A percentile compares a stretch with the other conserved stretches of the same genome.
Conservation (phyloP, 345 rosid species). For the Euphorbia lathyris region DNA sequence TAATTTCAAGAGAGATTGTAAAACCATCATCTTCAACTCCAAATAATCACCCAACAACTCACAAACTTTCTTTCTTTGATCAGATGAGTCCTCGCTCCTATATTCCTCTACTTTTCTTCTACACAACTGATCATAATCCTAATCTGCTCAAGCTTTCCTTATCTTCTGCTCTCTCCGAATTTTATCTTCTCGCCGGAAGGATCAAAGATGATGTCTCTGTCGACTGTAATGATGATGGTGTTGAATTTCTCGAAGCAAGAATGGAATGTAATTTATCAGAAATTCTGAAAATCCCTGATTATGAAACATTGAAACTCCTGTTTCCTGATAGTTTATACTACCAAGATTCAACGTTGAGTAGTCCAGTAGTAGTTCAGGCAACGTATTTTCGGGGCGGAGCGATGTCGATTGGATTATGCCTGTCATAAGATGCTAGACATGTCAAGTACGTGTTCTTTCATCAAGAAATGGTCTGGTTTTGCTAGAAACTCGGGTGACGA, state of each 20-base stretch:
- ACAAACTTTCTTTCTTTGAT: constrained; percentile 32
- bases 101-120: constrained; percentile 2
- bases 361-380: neutral
- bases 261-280: neutral
- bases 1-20: neutral
- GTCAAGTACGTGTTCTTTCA: neutral
- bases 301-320: neutral
- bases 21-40: neutral
- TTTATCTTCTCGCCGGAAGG: constrained; percentile 49
- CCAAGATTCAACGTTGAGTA: neutral
- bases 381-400: neutral
- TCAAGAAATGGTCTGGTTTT: neutral
- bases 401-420: neutral
- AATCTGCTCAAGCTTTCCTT: constrained; percentile 33
- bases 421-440: neutral
- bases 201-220: constrained; percentile 27
- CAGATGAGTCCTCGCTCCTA: constrained; percentile 26
- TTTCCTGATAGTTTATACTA: neutral
- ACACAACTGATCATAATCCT: constrained; percentile 19
- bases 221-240: constrained; percentile 29
- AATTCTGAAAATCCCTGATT: neutral
- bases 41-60: constrained; percentile 8
- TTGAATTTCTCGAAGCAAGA: neutral
- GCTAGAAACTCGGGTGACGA: neutral
- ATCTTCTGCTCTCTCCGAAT: constrained; percentile 35